These are phyloP conservation scores for Phlegmacium glaucopus DNA, from an alignment of 768 basidiomycete genomes.

Conservation along the genomic window DNA sequence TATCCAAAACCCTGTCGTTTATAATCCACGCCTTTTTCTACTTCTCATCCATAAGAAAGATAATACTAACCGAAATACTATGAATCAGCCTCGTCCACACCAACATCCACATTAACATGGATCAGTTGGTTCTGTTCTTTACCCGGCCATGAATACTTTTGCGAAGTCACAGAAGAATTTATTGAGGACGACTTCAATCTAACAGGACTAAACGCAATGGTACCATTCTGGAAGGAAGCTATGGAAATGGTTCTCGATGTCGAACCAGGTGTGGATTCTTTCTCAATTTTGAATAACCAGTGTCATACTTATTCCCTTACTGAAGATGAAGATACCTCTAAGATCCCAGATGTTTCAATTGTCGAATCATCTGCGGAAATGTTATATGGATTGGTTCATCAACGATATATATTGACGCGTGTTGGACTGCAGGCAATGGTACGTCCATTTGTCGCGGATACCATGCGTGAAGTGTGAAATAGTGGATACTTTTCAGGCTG, in stretches of 20 bases:
- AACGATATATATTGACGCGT: slow-evolving; percentile 94
- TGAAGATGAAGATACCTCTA: slow-evolving; percentile 85
- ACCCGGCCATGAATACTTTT: slow-evolving; percentile 96
- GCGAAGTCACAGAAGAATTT: slow-evolving; percentile 97
- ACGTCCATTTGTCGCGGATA: slow-evolving; percentile 17
- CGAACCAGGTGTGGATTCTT: slow-evolving; percentile 78
- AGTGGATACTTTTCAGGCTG: slow-evolving; percentile 52
- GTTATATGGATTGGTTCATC: slow-evolving; percentile 96
- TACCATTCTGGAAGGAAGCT: slow-evolving; percentile 99
- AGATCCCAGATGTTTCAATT: slow-evolving; percentile 98
- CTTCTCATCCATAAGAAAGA: slow-evolving; percentile 2
- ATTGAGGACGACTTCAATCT: slow-evolving; percentile 99
- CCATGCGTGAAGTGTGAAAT: slow-evolving; percentile 5
- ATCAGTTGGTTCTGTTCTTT: slow-evolving; percentile 96
- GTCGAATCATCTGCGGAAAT: slow-evolving; percentile 97
- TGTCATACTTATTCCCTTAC: slow-evolving; percentile 19
- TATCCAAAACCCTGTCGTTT: slow-evolving; percentile 23
- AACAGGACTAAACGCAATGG: slow-evolving; percentile 92
- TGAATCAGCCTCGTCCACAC: slow-evolving; percentile 78
- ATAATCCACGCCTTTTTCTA: slow-evolving; percentile 11
- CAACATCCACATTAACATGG: slow-evolving; percentile 91
- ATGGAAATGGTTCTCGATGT: slow-evolving; percentile 99
- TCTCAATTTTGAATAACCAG: slow-evolving; percentile 1
- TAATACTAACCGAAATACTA: slow-evolving; percentile 20
- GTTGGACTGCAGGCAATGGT: slow-evolving; percentile 96